A percentile compares a stretch with the other conserved stretches of the same genome.
Conservation (phyloP, 2,329 filamentous ascomycete species). For the Colletotrichum orchidophilum region DNA sequence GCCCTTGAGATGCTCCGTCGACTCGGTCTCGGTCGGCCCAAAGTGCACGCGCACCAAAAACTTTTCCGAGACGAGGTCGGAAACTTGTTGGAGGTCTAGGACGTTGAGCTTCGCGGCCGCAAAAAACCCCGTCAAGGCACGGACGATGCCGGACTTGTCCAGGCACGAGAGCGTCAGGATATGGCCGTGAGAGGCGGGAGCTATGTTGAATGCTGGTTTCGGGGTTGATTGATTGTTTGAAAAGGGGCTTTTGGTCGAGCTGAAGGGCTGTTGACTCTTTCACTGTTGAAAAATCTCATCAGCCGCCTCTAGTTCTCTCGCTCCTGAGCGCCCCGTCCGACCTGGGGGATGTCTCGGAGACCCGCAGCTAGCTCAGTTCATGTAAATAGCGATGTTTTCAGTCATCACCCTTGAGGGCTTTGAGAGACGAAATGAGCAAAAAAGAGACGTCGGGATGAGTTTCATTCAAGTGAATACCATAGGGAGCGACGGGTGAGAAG, state of each 20-base stretch:
- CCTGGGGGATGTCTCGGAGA: constrained; percentile 32
- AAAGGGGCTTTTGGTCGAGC: not conserved
- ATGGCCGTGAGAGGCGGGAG: constrained; percentile 48
- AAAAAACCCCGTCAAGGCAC: constrained; percentile 83
- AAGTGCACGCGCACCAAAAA: constrained; percentile 95
- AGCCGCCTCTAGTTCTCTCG: constrained; percentile 8
- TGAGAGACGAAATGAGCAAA: no score
- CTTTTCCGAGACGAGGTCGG: constrained; percentile 75
- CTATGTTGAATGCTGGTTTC: constrained; percentile 25
- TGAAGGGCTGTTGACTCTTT: not conserved
- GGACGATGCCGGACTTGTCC: constrained; percentile 85
- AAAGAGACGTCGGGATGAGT: no score
- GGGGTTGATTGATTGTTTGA: not conserved
- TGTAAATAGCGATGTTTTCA: not conserved
- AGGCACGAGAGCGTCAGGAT: constrained; percentile 86
- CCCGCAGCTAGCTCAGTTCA: constrained; percentile 22
- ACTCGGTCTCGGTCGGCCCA: constrained; percentile 63
- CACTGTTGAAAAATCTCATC: not conserved
- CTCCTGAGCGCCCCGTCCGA: constrained; percentile 8
- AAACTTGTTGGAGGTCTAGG: constrained; percentile 86
- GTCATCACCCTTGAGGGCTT: not conserved
- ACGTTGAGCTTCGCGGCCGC: constrained; percentile 81
- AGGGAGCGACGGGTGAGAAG: not conserved
- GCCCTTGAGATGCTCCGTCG: constrained; percentile 59
- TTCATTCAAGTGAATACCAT: not conserved